Evolutionary conservation across 2,329 filamentous ascomycete species (phyloP), one percentile per base, ranked within the genome.

Genomic region (Hymenoscyphus occultus): DNA sequence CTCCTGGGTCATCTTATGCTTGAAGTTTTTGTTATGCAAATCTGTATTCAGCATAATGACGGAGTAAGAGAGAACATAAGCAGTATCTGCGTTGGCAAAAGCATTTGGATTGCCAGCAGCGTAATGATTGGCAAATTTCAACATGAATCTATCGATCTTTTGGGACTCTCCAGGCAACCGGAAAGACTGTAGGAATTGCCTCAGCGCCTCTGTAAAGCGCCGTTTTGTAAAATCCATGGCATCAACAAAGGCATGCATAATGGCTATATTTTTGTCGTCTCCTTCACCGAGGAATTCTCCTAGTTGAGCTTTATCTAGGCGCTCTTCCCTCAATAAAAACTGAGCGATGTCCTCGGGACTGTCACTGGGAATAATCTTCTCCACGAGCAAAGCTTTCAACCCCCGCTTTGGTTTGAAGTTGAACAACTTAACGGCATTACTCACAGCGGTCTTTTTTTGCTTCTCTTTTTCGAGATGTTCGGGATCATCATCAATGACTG

Each of bases 71-170:
- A 99, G 82, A 9, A 99, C 92, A 71, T 99, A 99, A 14, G 95
- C 94, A 0, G 96, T 99, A 76, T 99, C 96, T 1, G 95, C 96
- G 74, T 98, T 99, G 42, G 95, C 95, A 77, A 97, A 99, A 0
- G 95, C 94, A 74, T 97, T 97, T 0, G 95, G 95, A 71, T 99
- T 99, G 39, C 93, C 93, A 66, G 89, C 90, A 61, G 96, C 91
- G 76, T 99, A 99, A 66, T 94, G 89, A 77, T 98, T 94, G 10
- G 95, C 95, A 78, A 98, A 99, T 77, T 99, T 99, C 70, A 99
- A 81, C 95, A 99, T 98, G 79, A 98, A 96, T 59, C 95, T 91
- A 86, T 99, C 95, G 71, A 99, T 99, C 81, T 99, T 99, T 76
- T 99, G 95, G 0, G 93, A 93, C 78, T 99, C 95, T 67, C 95